Evolutionary conservation across 2,329 filamentous ascomycete genomes (phyloP), one percentile per base, ranked within the genome.

Genomic region (Penicillium sp.): DNA sequence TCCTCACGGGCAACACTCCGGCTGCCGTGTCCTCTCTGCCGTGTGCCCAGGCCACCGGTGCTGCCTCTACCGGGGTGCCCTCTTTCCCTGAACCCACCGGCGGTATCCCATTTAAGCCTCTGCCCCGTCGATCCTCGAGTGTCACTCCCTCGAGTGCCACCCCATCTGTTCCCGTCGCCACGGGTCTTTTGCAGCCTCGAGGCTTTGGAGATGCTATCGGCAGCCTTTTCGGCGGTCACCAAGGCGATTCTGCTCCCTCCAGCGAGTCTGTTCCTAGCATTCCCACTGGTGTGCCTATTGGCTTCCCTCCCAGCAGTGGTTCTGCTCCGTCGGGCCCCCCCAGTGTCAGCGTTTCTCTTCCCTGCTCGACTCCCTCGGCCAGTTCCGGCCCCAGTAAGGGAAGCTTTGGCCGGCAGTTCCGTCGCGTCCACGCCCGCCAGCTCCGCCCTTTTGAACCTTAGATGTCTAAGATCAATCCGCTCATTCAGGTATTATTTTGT

Each of bases 381-480:
- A 35, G n/a, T 14, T 18, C 28, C 29, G 26, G 32, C 41, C 27
- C 22, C 36, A 15, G 17, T 25, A 4, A 40, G 26, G 26, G 37
- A 2, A 28, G 39, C n/a, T n/a, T n/a, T n/a, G n/a, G n/a, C n/a
- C n/a, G n/a, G 30, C 29, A 32, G 26, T 47, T 53, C 33, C 36
- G 48, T 23, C 55, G 55, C 22, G 25, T 44, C 10, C 56, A 57
- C 22, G 48, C 54, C 25, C 55, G 55, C 44, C 55, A 59, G 31
- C 44, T 56, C 30, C 48, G 38, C 6, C 50, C 45, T 25, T 30
- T 53, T 28, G 25, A 40, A 32, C 37, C 36, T 7, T 57, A 52
- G 38, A n/a, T n/a, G n/a, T n/a, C n/a, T n/a, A n/a, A n/a, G n/a
- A n/a, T n/a, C n/a, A n/a, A n/a, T n/a, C n/a, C n/a, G n/a, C n/a